Base-by-base conservation (phyloP, 441 rosid genomes). In the Populus hybrid region DNA sequence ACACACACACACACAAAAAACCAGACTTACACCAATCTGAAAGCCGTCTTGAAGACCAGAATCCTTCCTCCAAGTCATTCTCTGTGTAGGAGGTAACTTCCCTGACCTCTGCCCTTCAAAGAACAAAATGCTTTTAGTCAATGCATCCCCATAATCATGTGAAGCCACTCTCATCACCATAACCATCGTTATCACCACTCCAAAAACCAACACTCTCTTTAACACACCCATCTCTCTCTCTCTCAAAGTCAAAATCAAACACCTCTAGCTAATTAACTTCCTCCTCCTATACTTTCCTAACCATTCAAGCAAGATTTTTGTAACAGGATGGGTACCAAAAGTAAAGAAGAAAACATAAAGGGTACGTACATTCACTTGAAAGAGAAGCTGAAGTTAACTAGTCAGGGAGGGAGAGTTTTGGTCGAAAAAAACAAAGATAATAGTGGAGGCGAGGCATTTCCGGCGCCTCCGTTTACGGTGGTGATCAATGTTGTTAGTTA, bases 61-160 rank as follows among this genome's bases (percentile, higher is more conserved):
- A 70, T 88, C 89, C 9, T 85, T 84, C 1, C 97, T 84, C 97
- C 98, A 94, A 0, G 79, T 29, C 40, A 91, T 2, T 10, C 95
- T 89, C 75, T 91, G 97, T 73, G 86, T 86, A 50, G 81, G 71
- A 7, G 97, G 97, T 63, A 94, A 79, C 80, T 71, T 86, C 3
- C 97, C 98, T n/a, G 98, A 94, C 66, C 98, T 89, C 75, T 93
- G 97, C 61, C 98, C 98, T 78, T 94, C 97, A 75, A 93, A 94
- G 89, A 94, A 94, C 74, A 94, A 84, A 79, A 94, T 93, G 11
- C 94, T 86, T 83, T 94, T 94, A 28, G 91, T 83, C 76, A 93
- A 84, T 64, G 98, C 97, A 78, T 91, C 95, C 2, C 75, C 75
- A 78, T 91, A 94, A 78, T 91, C 91, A 75, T 87, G 97, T 31